Evolutionary conservation across 805 yeast genomes (phyloP).

Genomic region (Schizosaccharomyces cryophilus): DNA sequence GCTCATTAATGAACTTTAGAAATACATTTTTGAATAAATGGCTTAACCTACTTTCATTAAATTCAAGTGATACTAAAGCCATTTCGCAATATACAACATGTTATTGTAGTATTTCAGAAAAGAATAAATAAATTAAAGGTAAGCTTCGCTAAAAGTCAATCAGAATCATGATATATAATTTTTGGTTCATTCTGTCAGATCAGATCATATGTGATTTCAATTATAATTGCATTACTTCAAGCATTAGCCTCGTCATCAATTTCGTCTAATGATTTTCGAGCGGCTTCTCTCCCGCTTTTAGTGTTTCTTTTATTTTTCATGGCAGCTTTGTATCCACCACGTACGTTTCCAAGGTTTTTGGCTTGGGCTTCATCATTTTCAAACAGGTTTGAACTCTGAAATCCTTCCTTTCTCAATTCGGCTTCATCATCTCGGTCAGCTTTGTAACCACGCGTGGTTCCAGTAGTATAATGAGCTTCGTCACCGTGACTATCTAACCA

Average conservation of each 20-base stretch:
- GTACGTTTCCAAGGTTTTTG: not conserved
- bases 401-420: not conserved
- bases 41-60: too few species aligned
- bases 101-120: too few species aligned
- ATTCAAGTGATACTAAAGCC: too few species aligned
- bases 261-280: not conserved
- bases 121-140: too few species aligned
- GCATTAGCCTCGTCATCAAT: not conserved
- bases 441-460: not conserved
- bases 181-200: too few species aligned
- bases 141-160: too few species aligned
- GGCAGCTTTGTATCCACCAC: slow-evolving; percentile 1
- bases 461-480: not conserved
- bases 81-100: too few species aligned
- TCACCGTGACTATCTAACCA: slow-evolving; percentile 3
- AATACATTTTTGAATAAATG: too few species aligned
- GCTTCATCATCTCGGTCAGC: not conserved
- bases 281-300: not conserved
- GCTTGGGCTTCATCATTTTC: not conserved
- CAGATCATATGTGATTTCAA: too few species aligned
- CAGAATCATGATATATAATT: too few species aligned
- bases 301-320: not conserved
- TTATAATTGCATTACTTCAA: not conserved
- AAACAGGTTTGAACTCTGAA: not conserved
- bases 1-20: too few species aligned